Conservation (phyloP, 495 filamentous ascomycete genomes). For the Copromyces sp. region DNA sequence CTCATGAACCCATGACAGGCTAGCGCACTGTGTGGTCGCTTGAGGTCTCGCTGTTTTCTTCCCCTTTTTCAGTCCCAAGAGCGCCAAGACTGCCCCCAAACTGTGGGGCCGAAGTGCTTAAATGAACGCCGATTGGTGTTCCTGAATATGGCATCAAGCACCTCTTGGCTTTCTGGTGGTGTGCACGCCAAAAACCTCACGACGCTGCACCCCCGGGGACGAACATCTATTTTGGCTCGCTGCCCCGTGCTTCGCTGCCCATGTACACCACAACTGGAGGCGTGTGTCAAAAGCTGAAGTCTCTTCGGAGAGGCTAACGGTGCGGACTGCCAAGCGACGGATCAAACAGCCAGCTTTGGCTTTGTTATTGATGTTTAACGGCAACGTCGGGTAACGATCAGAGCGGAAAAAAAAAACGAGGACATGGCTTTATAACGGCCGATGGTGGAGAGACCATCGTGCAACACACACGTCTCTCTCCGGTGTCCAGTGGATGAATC, state of each 20-base stretch:
- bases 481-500: neutral
- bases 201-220: neutral
- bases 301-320: neutral
- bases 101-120: neutral
- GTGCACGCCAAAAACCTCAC: neutral
- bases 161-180: neutral
- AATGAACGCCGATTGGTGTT: neutral
- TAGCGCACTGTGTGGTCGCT: neutral
- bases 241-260: neutral
- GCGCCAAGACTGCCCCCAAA: neutral
- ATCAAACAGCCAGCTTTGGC: neutral
- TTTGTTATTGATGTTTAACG: neutral
- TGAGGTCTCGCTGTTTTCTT: neutral
- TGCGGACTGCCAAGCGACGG: neutral
- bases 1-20: neutral
- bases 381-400: neutral
- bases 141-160: neutral
- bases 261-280: neutral
- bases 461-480: neutral
- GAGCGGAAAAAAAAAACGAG: neutral
- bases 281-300: neutral
- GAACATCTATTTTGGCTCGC: neutral
- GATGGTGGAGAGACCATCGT: neutral
- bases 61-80: neutral
- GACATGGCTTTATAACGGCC: neutral